Conservation (phyloP, 768 basidiomycete species). For the Saitozyma podzolica region DNA sequence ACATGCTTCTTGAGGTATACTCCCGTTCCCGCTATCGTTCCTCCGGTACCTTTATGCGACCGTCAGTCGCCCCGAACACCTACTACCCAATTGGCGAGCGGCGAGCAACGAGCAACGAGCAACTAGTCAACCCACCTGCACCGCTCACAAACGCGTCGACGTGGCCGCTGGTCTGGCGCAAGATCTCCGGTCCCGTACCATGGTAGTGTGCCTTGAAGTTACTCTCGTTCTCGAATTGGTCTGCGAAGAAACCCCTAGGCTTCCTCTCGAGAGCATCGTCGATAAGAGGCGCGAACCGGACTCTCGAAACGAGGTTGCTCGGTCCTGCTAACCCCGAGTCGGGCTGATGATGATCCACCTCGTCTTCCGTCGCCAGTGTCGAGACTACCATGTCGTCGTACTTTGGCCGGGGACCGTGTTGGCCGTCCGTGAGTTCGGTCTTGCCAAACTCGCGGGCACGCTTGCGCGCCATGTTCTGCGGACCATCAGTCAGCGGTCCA, state of each 20-base stretch:
- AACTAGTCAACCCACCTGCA: conserved; percentile 55
- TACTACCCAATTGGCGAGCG: background rate
- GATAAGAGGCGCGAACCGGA: conserved; percentile 5
- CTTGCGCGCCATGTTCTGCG: conserved; percentile 80
- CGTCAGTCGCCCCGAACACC: conserved; percentile 51
- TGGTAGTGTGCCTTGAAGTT: conserved; percentile 86
- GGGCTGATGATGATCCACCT: conserved; percentile 52
- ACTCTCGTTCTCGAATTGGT: conserved; percentile 95
- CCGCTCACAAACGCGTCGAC: conserved; percentile 85
- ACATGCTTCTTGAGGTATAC: conserved; percentile 75
- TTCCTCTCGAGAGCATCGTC: conserved; percentile 30
- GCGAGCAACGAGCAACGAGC: no score
- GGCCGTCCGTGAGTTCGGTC: conserved; percentile 43
- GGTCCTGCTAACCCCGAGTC: background rate
- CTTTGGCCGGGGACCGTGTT: background rate
- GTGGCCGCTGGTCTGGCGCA: conserved; percentile 82
- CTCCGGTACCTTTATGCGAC: conserved; percentile 67
- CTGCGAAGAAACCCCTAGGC: conserved; percentile 81
- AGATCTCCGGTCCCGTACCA: conserved; percentile 93
- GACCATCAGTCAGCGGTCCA: background rate
- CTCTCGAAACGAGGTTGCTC: conserved; percentile 16
- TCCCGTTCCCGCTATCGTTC: conserved; percentile 85
- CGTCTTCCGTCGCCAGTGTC: conserved; percentile 57
- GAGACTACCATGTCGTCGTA: conserved; percentile 39
- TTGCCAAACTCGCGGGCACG: conserved; percentile 73